Conservation (phyloP, 2,329 filamentous ascomycete species). For the Trichophyton rubrum region DNA sequence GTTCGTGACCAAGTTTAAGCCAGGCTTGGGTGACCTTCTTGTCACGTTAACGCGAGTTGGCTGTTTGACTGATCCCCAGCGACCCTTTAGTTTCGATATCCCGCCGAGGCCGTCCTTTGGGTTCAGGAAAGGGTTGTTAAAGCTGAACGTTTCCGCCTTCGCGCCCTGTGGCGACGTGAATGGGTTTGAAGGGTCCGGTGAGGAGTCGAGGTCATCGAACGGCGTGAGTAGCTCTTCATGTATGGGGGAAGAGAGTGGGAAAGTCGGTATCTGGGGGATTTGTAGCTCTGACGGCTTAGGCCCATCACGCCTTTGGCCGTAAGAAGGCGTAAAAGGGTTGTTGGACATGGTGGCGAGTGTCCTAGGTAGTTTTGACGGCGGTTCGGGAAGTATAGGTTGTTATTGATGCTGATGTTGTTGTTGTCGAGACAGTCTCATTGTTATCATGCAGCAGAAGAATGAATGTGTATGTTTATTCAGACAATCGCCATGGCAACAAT, state of each 20-base stretch:
- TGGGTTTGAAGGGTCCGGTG: conserved; percentile 19
- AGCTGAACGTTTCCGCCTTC: conserved; percentile 3
- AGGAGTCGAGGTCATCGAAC: conserved; percentile 20
- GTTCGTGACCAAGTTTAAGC: conserved; percentile 33
- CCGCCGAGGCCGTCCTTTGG: not conserved
- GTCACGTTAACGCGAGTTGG: not conserved
- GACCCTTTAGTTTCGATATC: conserved; percentile 1
- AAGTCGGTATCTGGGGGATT: conserved; percentile 25
- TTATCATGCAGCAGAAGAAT: not conserved
- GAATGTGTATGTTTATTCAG: not conserved
- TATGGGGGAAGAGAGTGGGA: conserved; percentile 34
- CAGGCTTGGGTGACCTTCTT: conserved; percentile 22
- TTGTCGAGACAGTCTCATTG: not conserved
- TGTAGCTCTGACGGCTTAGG: not conserved
- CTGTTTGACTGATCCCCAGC: not conserved
- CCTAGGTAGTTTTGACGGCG: not conserved
- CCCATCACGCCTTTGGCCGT: not conserved
- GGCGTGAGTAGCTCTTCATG: conserved; percentile 31
- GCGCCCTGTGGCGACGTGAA: conserved; percentile 23
- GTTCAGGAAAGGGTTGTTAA: not conserved
- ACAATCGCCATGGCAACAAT: not conserved
- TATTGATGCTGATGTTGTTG: not conserved
- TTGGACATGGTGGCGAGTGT: conserved; percentile 1
- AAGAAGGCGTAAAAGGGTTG: conserved; percentile 4
- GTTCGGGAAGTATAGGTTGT: not conserved